Percentiles rank a stretch among this genome's conserved stretches.
Conservation (phyloP, 352 stramenopile species). For the Phytophthora podocarpi region DNA sequence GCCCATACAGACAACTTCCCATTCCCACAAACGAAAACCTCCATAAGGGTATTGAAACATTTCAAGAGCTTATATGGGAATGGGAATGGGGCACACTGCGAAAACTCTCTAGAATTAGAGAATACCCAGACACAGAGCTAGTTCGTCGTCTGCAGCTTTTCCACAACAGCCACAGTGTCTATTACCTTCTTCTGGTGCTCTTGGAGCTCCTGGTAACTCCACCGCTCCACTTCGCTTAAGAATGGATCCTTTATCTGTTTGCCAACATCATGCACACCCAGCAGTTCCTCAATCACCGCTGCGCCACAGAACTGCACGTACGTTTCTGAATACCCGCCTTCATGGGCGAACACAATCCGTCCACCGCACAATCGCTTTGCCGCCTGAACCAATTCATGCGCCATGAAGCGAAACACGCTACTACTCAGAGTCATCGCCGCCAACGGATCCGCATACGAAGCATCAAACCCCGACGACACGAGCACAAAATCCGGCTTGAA, state of each 20-base stretch:
- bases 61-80: no score
- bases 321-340: constrained; percentile 87
- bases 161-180: constrained; percentile 30
- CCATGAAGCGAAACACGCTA: constrained; percentile 71
- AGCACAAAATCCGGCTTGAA: constrained; percentile 87
- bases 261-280: constrained; percentile 45
- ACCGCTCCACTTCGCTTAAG: constrained; percentile 59
- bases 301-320: constrained; percentile 92
- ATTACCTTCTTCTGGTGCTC: constrained; percentile 65
- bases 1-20: no score
- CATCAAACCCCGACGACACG: constrained; percentile 79
- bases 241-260: constrained; percentile 70
- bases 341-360: constrained; percentile 75
- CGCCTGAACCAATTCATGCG: constrained; percentile 49
- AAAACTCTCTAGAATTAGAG: no score
- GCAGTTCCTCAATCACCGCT: constrained; percentile 76
- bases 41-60: no score
- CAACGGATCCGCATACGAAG: constrained; percentile 82
- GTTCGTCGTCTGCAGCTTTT: background rate
- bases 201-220: constrained; percentile 83
- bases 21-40: no score
- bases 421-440: constrained; percentile 87
- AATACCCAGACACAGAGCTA: no score
- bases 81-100: no score
- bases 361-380: constrained; percentile 54